Evolutionary conservation across 805 yeast species (phyloP).

Genomic region (Torulaspora franciscae): DNA sequence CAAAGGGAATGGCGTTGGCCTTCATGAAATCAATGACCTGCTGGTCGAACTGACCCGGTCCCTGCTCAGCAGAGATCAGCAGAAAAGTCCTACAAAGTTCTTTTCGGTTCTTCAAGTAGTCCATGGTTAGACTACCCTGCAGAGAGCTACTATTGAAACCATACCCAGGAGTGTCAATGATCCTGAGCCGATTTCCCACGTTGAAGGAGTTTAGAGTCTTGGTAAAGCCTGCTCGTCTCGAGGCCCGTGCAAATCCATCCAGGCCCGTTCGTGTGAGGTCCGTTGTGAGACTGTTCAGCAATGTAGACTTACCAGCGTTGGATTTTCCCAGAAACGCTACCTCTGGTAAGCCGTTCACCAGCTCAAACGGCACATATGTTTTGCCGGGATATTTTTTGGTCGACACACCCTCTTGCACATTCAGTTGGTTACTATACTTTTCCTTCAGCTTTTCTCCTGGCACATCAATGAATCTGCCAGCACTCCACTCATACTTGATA

Average conservation of each 20-base stretch:
- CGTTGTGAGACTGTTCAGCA: slow-evolving; percentile 57
- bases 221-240: slow-evolving; percentile 53
- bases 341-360: slow-evolving; percentile 54
- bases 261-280: slow-evolving; percentile 32
- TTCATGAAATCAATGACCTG: slow-evolving; percentile 47
- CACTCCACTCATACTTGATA: slow-evolving; percentile 56
- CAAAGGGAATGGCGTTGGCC: slow-evolving; percentile 59
- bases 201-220: slow-evolving; percentile 66
- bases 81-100: slow-evolving; percentile 56
- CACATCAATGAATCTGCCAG: slow-evolving; percentile 47
- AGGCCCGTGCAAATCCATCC: slow-evolving; percentile 47
- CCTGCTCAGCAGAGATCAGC: slow-evolving; percentile 55
- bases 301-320: slow-evolving; percentile 81
- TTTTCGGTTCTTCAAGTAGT: slow-evolving; percentile 53
- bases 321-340: slow-evolving; percentile 73
- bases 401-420: slow-evolving; percentile 22
- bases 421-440: slow-evolving; percentile 9
- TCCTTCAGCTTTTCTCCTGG: slow-evolving; percentile 39
- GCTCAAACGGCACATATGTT: slow-evolving; percentile 30
- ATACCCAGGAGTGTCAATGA: slow-evolving; percentile 89
- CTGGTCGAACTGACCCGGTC: slow-evolving; percentile 54
- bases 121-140: slow-evolving; percentile 68
- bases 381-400: slow-evolving; percentile 29
- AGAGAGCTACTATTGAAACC: slow-evolving; percentile 60
- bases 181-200: slow-evolving; percentile 54